Percentiles rank a stretch among this genome's conserved stretches.
phyloP scores from a whole-genome alignment of 345 rosid species.

The Eucalyptus globulus region DNA sequence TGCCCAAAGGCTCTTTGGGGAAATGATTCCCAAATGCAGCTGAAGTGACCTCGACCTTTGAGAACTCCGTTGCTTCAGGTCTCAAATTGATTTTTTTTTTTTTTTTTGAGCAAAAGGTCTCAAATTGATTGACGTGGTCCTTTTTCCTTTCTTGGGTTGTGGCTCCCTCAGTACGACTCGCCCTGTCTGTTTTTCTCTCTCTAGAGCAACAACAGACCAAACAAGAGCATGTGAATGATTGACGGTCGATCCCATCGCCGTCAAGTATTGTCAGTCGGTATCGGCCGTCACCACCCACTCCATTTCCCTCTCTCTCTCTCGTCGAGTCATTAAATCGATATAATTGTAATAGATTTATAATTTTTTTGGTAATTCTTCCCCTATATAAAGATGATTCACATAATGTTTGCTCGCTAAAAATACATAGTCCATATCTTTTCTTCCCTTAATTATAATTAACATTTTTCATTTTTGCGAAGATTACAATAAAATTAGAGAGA shows the following conservation, averaged over 20 bases:
- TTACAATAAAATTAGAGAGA: background rate
- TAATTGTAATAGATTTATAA: no score
- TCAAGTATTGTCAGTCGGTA: background rate
- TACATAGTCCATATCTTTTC: background rate
- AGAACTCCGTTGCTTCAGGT: background rate
- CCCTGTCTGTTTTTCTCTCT: background rate
- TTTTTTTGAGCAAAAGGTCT: background rate
- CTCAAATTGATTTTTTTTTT: no score
- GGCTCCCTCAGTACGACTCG: background rate
- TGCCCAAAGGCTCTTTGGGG: background rate
- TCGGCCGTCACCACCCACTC: background rate
- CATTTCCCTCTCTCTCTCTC: background rate
- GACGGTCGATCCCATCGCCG: background rate
- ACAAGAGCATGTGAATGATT: background rate
- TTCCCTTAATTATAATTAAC: background rate
- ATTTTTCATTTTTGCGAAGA: background rate
- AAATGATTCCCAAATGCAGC: background rate
- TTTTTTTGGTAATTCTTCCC: rapidly evolving
- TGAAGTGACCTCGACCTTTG: background rate
- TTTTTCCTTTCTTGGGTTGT: background rate
- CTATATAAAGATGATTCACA: background rate
- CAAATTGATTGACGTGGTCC: background rate
- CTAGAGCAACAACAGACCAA: background rate
- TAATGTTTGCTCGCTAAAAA: background rate
- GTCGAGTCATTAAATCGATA: rapidly evolving